A percentile compares a stretch with the other conserved stretches of the same genome.
Evolutionary conservation across 768 basidiomycete species (phyloP).

Genomic region (Dentipellis sp.): DNA sequence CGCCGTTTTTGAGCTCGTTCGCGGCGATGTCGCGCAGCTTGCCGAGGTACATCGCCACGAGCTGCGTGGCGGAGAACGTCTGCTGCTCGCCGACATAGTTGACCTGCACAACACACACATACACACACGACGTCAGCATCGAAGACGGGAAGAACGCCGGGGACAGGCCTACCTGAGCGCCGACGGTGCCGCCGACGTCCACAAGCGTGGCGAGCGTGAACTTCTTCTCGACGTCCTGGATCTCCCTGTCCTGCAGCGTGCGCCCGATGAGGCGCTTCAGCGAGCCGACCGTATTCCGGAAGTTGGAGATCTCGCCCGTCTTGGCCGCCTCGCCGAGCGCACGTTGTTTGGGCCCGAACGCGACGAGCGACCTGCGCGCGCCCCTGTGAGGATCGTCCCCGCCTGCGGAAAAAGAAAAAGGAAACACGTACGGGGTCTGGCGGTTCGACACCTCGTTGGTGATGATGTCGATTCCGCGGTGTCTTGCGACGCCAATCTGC

Average conservation of each 20-base stretch:
- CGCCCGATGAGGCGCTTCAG: conserved; percentile 89
- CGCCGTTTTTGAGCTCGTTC: conserved; percentile 75
- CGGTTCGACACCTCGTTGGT: conserved; percentile 97
- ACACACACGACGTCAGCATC: conserved; percentile 7
- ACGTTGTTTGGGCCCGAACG: conserved; percentile 87
- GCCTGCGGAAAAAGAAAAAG: background rate
- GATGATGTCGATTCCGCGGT: conserved; percentile 98
- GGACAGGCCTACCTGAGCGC: conserved; percentile 60
- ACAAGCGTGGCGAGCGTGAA: conserved; percentile 83
- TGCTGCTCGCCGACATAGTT: conserved; percentile 77
- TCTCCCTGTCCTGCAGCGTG: conserved; percentile 69
- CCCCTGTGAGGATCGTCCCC: background rate
- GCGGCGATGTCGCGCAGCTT: conserved; percentile 85
- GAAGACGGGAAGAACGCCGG: background rate
- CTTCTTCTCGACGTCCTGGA: conserved; percentile 79
- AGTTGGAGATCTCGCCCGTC: conserved; percentile 96
- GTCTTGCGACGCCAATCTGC: conserved; percentile 91
- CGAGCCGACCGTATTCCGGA: conserved; percentile 92
- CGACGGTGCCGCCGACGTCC: conserved; percentile 77
- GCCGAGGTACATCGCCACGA: conserved; percentile 84
- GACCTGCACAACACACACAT: conserved; percentile 41
- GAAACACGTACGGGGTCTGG: conserved; percentile 73
- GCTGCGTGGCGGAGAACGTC: conserved; percentile 80
- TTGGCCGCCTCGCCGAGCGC: conserved; percentile 92
- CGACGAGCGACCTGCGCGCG: conserved; percentile 72